Percentiles rank a stretch among this genome's conserved stretches.
phyloP scores from a whole-genome alignment of 345 rosid species.

The Populus deltoides region DNA sequence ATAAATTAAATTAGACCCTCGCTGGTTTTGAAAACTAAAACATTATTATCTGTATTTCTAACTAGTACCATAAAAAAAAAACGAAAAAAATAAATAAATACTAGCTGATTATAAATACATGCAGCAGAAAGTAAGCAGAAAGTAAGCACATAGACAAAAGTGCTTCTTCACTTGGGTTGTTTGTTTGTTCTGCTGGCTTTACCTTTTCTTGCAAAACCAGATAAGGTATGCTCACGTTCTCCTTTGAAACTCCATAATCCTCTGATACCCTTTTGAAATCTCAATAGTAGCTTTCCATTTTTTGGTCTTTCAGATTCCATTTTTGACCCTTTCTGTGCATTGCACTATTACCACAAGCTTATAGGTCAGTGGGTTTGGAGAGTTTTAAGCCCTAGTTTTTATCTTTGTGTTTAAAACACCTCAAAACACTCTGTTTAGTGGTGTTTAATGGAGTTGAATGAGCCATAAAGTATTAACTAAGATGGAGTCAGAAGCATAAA shows the following conservation, averaged over 20 bases:
- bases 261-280: slow-evolving; percentile 13
- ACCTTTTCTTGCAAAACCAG: slow-evolving; percentile 28
- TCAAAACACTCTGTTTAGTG: background rate
- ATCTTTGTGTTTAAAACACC: background rate
- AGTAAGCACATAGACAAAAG: slow-evolving; percentile 25
- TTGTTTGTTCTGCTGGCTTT: slow-evolving; percentile 41
- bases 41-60: background rate
- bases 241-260: slow-evolving; percentile 3
- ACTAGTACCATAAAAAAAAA: background rate
- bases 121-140: background rate
- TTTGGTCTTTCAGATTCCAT: background rate
- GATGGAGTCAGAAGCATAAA: slow-evolving; percentile 9
- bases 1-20: too few species aligned
- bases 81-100: background rate
- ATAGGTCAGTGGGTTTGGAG: background rate
- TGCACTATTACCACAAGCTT: slow-evolving; percentile 8
- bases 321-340: slow-evolving; percentile 18
- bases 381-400: background rate
- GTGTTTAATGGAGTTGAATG: slow-evolving; percentile 17
- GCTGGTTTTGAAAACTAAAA: too few species aligned
- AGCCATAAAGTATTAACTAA: background rate
- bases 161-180: slow-evolving; percentile 29
- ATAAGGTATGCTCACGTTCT: slow-evolving; percentile 29
- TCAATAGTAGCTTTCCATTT: background rate
- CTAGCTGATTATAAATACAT: background rate